Evolutionary conservation across 306 rosid genomes (phyloP).

Genomic region (Trifolium subterraneum): DNA sequence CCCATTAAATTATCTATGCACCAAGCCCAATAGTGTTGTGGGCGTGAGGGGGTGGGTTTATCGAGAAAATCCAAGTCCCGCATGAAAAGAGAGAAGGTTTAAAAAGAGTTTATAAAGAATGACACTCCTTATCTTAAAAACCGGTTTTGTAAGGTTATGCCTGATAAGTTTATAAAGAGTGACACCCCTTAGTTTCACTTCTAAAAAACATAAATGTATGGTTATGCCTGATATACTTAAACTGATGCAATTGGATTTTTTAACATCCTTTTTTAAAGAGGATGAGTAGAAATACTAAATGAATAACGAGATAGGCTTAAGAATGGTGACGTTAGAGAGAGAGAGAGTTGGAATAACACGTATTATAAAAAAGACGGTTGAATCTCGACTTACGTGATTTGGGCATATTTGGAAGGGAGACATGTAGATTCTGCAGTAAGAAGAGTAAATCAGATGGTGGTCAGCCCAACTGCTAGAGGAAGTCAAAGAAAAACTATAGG

Average conservation of each 20-base stretch:
- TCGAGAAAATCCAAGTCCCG: not conserved
- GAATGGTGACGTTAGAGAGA: too few species aligned
- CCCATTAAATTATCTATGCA: not conserved
- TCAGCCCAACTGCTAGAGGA: not conserved
- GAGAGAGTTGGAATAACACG: not conserved
- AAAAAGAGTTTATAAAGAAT: not conserved
- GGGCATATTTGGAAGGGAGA: not conserved
- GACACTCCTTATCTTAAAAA: not conserved
- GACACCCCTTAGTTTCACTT: conserved; percentile 4
- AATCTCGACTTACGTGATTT: not conserved
- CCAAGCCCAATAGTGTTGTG: not conserved
- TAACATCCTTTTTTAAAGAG: not conserved
- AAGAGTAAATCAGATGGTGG: not conserved
- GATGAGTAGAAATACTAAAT: not conserved
- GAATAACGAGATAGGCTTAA: too few species aligned
- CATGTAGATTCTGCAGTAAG: not conserved
- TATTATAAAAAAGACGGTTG: not conserved
- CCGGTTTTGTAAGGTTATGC: not conserved
- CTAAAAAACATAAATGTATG: conserved; percentile 1
- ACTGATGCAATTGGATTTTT: not conserved
- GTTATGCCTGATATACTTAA: not conserved
- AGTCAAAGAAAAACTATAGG: not conserved
- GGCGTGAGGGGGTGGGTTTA: not conserved
- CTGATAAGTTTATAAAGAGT: too few species aligned
- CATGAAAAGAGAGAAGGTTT: not conserved